These are phyloP conservation scores for Aspergillus flavus DNA, from an alignment of 2,329 filamentous ascomycete species.

Conservation along the genomic window DNA sequence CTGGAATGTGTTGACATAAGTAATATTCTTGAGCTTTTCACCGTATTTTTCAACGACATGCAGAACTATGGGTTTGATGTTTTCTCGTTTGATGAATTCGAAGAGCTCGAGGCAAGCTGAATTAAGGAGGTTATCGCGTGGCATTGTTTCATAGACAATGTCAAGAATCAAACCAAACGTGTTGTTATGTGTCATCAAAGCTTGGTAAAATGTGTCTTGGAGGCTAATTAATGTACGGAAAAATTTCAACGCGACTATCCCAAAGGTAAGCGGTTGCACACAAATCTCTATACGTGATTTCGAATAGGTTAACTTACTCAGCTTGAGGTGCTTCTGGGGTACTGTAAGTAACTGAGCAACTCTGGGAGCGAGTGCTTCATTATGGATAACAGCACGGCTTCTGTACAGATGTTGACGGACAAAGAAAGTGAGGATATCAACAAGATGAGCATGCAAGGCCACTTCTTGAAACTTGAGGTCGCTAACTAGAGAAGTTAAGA, in stretches of 20 bases:
- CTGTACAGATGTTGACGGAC: conserved; percentile 84
- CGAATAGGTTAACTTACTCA: conserved; percentile 61
- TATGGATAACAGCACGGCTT: conserved; percentile 84
- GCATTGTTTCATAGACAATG: conserved; percentile 81
- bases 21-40: conserved; percentile 73
- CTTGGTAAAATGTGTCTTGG: conserved; percentile 89
- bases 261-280: conserved; percentile 2
- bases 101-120: conserved; percentile 95
- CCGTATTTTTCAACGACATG: conserved; percentile 85
- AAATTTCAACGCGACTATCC: conserved; percentile 82
- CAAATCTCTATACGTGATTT: neutral
- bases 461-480: conserved; percentile 80
- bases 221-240: conserved; percentile 84
- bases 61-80: conserved; percentile 76
- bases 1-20: conserved; percentile 83
- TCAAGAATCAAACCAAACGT: conserved; percentile 83
- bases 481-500: conserved; percentile 53
- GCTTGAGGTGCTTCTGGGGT: conserved; percentile 87
- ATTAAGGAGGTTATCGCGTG: conserved; percentile 88
- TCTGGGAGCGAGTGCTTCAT: conserved; percentile 74
- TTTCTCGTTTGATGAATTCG: conserved; percentile 82
- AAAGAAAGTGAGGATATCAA: conserved; percentile 93
- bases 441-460: conserved; percentile 85
- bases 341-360: conserved; percentile 81
- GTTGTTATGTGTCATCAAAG: conserved; percentile 77